Evolutionary conservation across 177 flowering plant species (phyloP).

Genomic region (Telopea speciosissima): DNA sequence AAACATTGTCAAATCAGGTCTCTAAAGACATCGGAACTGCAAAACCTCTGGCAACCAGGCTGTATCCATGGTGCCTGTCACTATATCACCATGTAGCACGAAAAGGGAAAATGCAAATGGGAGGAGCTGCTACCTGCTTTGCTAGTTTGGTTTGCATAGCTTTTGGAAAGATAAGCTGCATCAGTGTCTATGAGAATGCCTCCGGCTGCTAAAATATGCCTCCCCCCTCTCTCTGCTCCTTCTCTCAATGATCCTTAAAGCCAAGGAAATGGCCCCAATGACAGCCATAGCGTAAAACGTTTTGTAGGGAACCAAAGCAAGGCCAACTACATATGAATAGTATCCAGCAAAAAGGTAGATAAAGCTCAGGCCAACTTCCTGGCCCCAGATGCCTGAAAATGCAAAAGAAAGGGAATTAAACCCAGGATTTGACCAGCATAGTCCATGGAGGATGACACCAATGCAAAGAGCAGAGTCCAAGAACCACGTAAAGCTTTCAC

Average conservation of each 20-base stretch:
- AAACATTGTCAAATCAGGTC: neutral
- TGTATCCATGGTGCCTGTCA: neutral
- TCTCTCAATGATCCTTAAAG: conserved; percentile 40
- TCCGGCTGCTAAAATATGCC: conserved; percentile 41
- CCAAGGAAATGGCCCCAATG: conserved; percentile 55
- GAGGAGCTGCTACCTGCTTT: neutral
- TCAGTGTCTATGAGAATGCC: conserved; percentile 81
- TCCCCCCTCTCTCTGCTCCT: conserved; percentile 47
- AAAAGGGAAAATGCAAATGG: neutral
- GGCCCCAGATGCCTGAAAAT: conserved; percentile 29
- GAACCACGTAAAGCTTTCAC: conserved; percentile 69
- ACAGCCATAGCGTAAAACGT: conserved; percentile 77
- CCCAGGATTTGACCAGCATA: conserved; percentile 59
- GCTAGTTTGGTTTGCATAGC: neutral
- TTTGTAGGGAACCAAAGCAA: conserved; percentile 68
- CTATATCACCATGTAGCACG: neutral
- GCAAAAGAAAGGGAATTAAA: conserved; percentile 35
- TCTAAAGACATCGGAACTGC: neutral
- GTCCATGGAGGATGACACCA: conserved; percentile 75
- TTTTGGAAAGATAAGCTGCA: conserved; percentile 3
- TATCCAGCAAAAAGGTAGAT: conserved; percentile 68
- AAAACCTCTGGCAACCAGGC: conserved; percentile 1
- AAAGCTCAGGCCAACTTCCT: conserved; percentile 45
- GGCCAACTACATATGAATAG: conserved; percentile 56
- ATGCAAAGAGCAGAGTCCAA: conserved; percentile 65